Percentiles rank a stretch among this genome's conserved stretches.
Conservation (phyloP, 2,329 filamentous ascomycete species). For the Monilinia polystroma region DNA sequence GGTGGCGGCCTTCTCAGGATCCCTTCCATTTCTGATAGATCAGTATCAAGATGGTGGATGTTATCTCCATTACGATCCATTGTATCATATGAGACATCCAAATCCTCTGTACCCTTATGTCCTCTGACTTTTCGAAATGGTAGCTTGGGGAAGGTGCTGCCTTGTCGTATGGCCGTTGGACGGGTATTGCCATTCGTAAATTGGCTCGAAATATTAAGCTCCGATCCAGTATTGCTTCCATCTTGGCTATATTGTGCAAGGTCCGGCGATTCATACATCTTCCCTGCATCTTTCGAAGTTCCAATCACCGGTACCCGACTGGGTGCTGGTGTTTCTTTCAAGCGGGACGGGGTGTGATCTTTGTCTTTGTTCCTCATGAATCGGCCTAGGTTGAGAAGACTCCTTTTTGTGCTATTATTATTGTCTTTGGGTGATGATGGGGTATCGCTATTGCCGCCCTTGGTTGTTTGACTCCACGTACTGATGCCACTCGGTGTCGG, state of each 20-base stretch:
- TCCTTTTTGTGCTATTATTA: slow-evolving; percentile 31
- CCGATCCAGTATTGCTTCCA: slow-evolving; percentile 35
- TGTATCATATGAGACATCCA: slow-evolving; percentile 50
- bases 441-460: slow-evolving; percentile 47
- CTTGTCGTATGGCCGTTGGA: slow-evolving; percentile 30
- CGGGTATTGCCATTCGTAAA: slow-evolving; percentile 30
- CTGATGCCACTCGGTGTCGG: slow-evolving; percentile 76
- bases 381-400: slow-evolving; percentile 35
- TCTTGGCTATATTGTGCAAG: slow-evolving; percentile 38
- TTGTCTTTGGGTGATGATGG: slow-evolving; percentile 44
- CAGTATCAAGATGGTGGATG: slow-evolving; percentile 78
- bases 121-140: slow-evolving; percentile 60
- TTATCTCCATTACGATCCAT: slow-evolving; percentile 28
- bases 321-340: slow-evolving; percentile 53
- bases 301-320: slow-evolving; percentile 51
- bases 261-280: slow-evolving; percentile 33
- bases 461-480: slow-evolving; percentile 45
- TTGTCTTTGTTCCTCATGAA: slow-evolving; percentile 50
- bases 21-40: slow-evolving; percentile 87
- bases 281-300: slow-evolving; percentile 28
- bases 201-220: slow-evolving; percentile 30
- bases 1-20: slow-evolving; percentile 73
- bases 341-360: slow-evolving; percentile 49
- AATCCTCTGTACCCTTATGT: slow-evolving; percentile 50
- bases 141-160: slow-evolving; percentile 50